Evolutionary conservation across 208 protist genomes (phyloP), one percentile per base, ranked within the genome.

Genomic region (Acanthamoeba culbertsoni): DNA sequence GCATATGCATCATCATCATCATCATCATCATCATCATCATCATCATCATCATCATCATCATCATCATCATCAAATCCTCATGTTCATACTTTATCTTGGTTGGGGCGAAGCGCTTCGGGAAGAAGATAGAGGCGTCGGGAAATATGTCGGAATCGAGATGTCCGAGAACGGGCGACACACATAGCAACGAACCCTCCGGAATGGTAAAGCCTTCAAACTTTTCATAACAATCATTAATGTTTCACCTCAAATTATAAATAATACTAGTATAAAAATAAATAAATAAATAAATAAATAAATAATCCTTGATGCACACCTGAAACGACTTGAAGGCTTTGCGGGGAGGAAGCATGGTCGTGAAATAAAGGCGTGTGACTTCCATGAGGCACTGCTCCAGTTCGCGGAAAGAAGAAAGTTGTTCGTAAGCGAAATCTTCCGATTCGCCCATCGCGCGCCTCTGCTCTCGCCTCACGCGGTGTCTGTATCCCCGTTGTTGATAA

Each of bases 21-120:
- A n/a, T n/a, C n/a, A n/a, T n/a, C n/a, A n/a, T n/a, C n/a, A n/a
- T n/a, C n/a, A n/a, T n/a, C n/a, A n/a, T n/a, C n/a, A n/a, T n/a
- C n/a, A n/a, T n/a, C n/a, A n/a, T n/a, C n/a, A n/a, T n/a, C n/a
- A n/a, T n/a, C n/a, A n/a, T n/a, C n/a, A n/a, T n/a, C n/a, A n/a
- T n/a, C n/a, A n/a, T n/a, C n/a, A n/a, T n/a, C n/a, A n/a, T n/a
- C n/a, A n/a, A n/a, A n/a, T n/a, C n/a, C n/a, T n/a, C n/a, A n/a
- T n/a, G n/a, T n/a, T n/a, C 1, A 42, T 79, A 79, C 71, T 79
- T 79, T n/a, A 33, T 79, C 71, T 79, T 79, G 71, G 71, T 16
- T 26, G 71, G 71, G 18, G 71, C 71, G 42, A 79, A 79, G 42
- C 71, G 71, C 71, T 79, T 79, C 23, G 71, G 71, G 71, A 79